Evolutionary conservation across 495 filamentous ascomycete species (phyloP).

Genomic region (Astrothelium macrocarpum): DNA sequence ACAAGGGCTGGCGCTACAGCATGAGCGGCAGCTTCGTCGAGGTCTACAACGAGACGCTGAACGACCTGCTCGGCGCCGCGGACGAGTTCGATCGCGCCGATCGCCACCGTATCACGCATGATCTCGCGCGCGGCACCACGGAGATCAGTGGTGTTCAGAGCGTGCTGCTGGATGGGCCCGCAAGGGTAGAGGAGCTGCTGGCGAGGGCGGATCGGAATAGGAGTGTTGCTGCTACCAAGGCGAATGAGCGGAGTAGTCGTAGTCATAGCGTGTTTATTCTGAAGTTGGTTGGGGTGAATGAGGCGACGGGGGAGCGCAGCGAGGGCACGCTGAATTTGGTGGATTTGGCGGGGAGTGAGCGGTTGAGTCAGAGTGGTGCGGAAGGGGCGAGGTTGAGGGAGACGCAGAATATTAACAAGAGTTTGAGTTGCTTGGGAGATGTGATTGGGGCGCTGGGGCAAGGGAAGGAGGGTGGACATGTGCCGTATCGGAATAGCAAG

Average conservation of each 20-base stretch:
- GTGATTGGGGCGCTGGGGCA: conserved; percentile 85
- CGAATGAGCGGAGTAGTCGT: conserved; percentile 87
- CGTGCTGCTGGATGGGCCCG: conserved; percentile 64
- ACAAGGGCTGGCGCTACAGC: conserved; percentile 87
- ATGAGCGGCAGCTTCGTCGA: conserved; percentile 98
- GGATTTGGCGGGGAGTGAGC: conserved; percentile 87
- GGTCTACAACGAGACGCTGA: conserved; percentile 95
- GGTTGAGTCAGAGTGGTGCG: conserved; percentile 72
- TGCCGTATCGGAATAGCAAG: conserved; percentile 95
- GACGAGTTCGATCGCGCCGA: conserved; percentile 66
- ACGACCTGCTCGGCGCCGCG: conserved; percentile 75
- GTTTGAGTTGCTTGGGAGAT: conserved; percentile 83
- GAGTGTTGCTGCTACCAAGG: conserved; percentile 88
- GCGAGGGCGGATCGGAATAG: conserved; percentile 70
- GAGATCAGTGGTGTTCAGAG: conserved; percentile 74
- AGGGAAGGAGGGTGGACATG: conserved; percentile 73
- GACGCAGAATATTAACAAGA: conserved; percentile 95
- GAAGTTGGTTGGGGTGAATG: conserved; percentile 72
- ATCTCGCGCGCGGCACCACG: conserved; percentile 69
- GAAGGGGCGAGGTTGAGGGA: conserved; percentile 83
- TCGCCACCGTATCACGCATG: conserved; percentile 87
- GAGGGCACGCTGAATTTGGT: conserved; percentile 95
- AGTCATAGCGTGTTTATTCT: conserved; percentile 97
- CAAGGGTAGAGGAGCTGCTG: conserved; percentile 71
- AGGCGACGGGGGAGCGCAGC: conserved; percentile 68